A percentile compares a stretch with the other conserved stretches of the same genome.
Evolutionary conservation across 2,329 filamentous ascomycete species (phyloP).

Genomic region (Alternaria angustiovoidea): DNA sequence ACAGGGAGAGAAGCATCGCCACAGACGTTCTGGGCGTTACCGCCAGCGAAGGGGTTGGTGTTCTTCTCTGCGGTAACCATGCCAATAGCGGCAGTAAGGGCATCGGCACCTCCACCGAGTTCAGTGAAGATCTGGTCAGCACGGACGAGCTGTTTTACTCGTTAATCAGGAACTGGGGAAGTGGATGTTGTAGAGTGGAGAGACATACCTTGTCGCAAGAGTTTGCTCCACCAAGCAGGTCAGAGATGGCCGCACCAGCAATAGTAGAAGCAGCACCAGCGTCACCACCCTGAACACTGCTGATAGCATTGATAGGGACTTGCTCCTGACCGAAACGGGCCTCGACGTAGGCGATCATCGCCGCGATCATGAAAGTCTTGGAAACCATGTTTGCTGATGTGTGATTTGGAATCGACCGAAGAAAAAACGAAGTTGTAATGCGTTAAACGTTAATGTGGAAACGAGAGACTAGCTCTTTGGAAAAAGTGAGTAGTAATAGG

Average conservation of each 20-base stretch:
- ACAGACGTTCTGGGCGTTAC: conserved; percentile 68
- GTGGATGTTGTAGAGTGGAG: not conserved
- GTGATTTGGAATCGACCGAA: conserved; percentile 1
- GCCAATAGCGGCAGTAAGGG: conserved; percentile 68
- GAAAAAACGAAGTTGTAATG: not conserved
- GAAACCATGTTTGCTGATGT: conserved; percentile 42
- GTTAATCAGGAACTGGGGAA: not conserved
- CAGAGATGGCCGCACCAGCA: conserved; percentile 67
- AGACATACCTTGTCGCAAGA: conserved; percentile 67
- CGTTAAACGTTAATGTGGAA: conserved; percentile 8
- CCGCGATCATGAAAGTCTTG: conserved; percentile 42
- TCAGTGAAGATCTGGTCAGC: conserved; percentile 70
- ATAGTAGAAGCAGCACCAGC: conserved; percentile 70
- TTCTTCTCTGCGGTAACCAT: conserved; percentile 75
- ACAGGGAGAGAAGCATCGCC: conserved; percentile 68
- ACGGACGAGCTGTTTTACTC: conserved; percentile 61
- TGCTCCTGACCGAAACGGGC: conserved; percentile 71
- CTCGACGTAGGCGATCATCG: conserved; percentile 46
- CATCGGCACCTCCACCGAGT: conserved; percentile 67
- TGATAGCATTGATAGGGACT: conserved; percentile 63
- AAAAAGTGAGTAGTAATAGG: conserved; percentile 18
- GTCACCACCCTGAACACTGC: conserved; percentile 61
- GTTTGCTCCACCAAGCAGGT: conserved; percentile 70
- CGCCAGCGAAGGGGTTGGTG: conserved; percentile 72
- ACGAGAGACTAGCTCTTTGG: conserved; percentile 48